These are phyloP conservation scores for Meyerozyma athensensis DNA, from an alignment of 1,139 yeast species.

Conservation along the genomic window DNA sequence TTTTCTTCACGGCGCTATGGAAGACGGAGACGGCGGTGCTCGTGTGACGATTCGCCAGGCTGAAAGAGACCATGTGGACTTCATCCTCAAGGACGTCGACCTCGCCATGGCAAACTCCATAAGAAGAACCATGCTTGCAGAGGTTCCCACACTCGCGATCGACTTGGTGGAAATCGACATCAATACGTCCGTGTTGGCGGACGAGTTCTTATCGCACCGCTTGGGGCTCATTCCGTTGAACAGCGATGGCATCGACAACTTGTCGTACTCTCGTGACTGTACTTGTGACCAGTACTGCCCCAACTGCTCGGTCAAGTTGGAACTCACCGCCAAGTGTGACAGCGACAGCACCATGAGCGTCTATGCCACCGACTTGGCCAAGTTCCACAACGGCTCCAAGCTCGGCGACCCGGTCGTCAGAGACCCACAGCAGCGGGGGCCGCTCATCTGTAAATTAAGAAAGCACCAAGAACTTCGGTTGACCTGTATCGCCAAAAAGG, in stretches of 20 bases:
- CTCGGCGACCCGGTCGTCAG: conserved; percentile 83
- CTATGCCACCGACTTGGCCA: conserved; percentile 78
- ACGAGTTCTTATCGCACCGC: conserved; percentile 91
- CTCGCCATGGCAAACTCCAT: conserved; percentile 88
- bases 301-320: conserved; percentile 84
- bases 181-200: conserved; percentile 93
- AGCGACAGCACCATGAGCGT: conserved; percentile 85
- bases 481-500: conserved; percentile 94
- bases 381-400: conserved; percentile 41
- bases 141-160: conserved; percentile 92
- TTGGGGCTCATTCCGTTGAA: conserved; percentile 87
- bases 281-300: conserved; percentile 97
- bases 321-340: conserved; percentile 83
- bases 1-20: conserved; percentile 24
- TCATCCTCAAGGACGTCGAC: conserved; percentile 83
- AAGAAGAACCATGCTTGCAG: conserved; percentile 89
- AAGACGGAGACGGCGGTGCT: conserved; percentile 45
- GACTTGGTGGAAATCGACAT: conserved; percentile 93
- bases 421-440: conserved; percentile 76
- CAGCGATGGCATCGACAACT: conserved; percentile 74
- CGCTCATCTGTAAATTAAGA: conserved; percentile 82
- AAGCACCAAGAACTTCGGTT: conserved; percentile 88
- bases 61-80: conserved; percentile 82
- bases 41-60: conserved; percentile 85
- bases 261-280: conserved; percentile 87